Evolutionary conservation across 345 rosid species (phyloP).

Genomic region (Ceriops tagal): DNA sequence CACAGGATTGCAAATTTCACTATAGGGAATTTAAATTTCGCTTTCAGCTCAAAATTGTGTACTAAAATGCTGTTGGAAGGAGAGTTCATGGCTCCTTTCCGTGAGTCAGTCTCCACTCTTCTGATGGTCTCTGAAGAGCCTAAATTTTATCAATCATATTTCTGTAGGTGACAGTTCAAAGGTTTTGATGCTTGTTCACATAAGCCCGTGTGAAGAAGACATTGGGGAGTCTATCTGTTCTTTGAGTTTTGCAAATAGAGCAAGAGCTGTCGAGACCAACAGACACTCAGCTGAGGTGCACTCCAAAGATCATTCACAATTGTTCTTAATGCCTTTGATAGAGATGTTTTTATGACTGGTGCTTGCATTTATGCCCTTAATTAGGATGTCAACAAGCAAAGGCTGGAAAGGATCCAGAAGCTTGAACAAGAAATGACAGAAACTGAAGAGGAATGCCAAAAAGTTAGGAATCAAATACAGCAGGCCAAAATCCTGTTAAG

Average conservation of each 20-base stretch:
- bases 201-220: constrained; percentile 76
- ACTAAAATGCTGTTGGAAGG: neutral
- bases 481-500: constrained; percentile 48
- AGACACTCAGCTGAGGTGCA: constrained; percentile 57
- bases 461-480: constrained; percentile 37
- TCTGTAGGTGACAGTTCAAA: constrained; percentile 65
- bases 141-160: constrained; percentile 6
- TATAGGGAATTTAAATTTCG: neutral
- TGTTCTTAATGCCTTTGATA: neutral
- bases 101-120: too few species aligned
- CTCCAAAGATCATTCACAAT: neutral
- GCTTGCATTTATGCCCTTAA: constrained; percentile 7
- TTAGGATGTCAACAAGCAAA: constrained; percentile 57
- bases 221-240: constrained; percentile 81
- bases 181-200: constrained; percentile 85
- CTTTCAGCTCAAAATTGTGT: neutral
- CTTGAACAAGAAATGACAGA: constrained; percentile 63
- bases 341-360: constrained; percentile 6
- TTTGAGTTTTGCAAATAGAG: constrained; percentile 75
- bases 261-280: constrained; percentile 64
- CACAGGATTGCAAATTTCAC: too few species aligned
- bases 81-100: neutral
- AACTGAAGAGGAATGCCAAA: constrained; percentile 51
- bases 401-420: constrained; percentile 47
- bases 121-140: neutral